Base-by-base conservation (phyloP, 768 basidiomycete species). In the Amanita fuliginea region DNA sequence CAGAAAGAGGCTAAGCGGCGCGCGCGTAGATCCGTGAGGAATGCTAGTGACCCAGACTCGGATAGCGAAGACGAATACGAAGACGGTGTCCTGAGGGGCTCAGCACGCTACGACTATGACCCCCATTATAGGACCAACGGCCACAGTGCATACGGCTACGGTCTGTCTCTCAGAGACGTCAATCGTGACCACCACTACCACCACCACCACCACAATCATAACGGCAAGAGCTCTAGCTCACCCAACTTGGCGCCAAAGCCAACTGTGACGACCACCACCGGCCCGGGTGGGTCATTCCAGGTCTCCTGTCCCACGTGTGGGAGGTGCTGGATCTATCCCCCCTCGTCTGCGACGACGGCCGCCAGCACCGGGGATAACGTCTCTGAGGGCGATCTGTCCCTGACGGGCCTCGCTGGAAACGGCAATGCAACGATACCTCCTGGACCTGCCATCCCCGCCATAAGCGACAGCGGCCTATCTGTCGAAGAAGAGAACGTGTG, bases 401-500 rank as follows among this genome's bases (percentile, higher is more conserved):
- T 24, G 16, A 39, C 34, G 6, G 46, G 16, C 0, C 13, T 19
- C 9, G 19, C 11, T 30, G 30, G 26, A 3, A 32, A 26, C 18
- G 26, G 26, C 5, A 43, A 26, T 30, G n/a, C 33, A 47, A 14
- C 46, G 1, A 36, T 42, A 10, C 33, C 49, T 24, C 22, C 41
- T 13, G 49, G 30, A 19, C 41, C 49, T 8, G 26, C 42, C 28
- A 43, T 26, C 28, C 41, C 41, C 21, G 30, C 24, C 11, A 41
- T n/a, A 22, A 42, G 41, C 42, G 49, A 50, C 42, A 50, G 49
- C n/a, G 49, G 49, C 6, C 40, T 43, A 9, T 36, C 49, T 9
- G 14, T 43, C 33, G 40, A 42, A 13, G 49, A 50, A 43, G 87
- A 92, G 65, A 73, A 91, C 30, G 76, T 75, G 55, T 64, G 89